Percentiles rank a stretch among this genome's conserved stretches.
These are phyloP conservation scores for Athelia psychrophila DNA, from an alignment of 1,284 basidiomycete genomes.

Conservation along the genomic window DNA sequence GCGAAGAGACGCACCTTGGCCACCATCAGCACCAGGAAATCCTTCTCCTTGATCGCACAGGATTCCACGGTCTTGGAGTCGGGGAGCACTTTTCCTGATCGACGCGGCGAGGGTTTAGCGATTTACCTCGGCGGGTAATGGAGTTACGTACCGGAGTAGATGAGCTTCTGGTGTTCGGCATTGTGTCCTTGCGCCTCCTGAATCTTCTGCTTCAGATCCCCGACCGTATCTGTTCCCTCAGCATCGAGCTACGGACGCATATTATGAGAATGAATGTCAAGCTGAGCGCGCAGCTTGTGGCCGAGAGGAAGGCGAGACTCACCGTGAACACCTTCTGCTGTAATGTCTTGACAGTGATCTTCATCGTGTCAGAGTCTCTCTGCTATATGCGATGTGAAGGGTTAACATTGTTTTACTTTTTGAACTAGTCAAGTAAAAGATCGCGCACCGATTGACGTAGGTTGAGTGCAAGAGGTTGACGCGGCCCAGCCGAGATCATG, in stretches of 20 bases:
- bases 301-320: conserved; percentile 8
- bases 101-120: conserved; percentile 56
- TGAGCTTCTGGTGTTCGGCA: conserved; percentile 84
- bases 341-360: conserved; percentile 91
- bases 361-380: conserved; percentile 51
- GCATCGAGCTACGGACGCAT: conserved; percentile 69
- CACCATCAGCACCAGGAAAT: conserved; percentile 98
- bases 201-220: conserved; percentile 86
- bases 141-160: conserved; percentile 76
- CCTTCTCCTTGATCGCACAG: conserved; percentile 96
- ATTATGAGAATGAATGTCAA: too few species aligned
- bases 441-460: background rate
- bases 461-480: background rate
- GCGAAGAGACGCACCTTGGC: conserved; percentile 68
- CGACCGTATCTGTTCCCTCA: conserved; percentile 76
- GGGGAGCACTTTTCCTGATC: conserved; percentile 86
- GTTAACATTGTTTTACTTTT: too few species aligned
- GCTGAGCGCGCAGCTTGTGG: too few species aligned
- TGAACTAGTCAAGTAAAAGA: background rate
- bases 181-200: conserved; percentile 73
- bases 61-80: conserved; percentile 89
- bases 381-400: too few species aligned
- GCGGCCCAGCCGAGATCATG: too few species aligned
- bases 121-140: conserved; percentile 4
- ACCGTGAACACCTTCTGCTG: conserved; percentile 87